These are phyloP conservation scores for Diaporthe capsici DNA, from an alignment of 2,329 filamentous ascomycete species.

Conservation along the genomic window DNA sequence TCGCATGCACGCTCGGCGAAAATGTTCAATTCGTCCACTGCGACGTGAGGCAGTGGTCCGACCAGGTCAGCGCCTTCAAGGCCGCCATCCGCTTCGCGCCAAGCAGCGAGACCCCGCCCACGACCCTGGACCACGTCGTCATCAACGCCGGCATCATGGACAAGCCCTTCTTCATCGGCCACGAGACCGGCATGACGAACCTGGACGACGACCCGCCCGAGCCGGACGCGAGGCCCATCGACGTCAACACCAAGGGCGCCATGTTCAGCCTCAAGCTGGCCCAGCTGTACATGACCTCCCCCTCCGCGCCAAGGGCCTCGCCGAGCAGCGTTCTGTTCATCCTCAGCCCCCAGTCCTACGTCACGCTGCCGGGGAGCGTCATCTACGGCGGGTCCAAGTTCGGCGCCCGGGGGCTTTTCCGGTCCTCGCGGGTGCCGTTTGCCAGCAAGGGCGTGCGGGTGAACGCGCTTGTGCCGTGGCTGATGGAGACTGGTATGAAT, in stretches of 20 bases:
- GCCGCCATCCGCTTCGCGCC: constrained; percentile 24
- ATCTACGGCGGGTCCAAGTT: constrained; percentile 29
- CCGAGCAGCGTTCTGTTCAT: constrained; percentile 18
- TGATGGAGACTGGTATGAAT: constrained; percentile 25
- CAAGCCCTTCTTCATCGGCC: constrained; percentile 15
- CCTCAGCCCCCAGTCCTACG: constrained; percentile 5
- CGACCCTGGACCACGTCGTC: constrained; percentile 15
- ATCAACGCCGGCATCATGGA: constrained; percentile 28
- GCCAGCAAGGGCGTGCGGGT: constrained; percentile 19
- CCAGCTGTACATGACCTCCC: constrained; percentile 16
- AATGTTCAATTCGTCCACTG: constrained; percentile 10
- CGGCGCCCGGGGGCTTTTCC: constrained; percentile 2
- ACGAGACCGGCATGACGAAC: neutral
- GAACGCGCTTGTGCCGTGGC: constrained; percentile 23
- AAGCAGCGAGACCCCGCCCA: neutral
- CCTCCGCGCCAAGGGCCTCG: neutral
- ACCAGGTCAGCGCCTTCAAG: constrained; percentile 26
- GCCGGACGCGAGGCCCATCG: constrained; percentile 22
- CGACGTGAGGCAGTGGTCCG: constrained; percentile 8
- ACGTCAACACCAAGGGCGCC: constrained; percentile 29
- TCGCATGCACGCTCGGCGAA: neutral
- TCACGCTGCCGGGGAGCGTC: constrained; percentile 13
- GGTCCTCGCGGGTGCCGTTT: constrained; percentile 1
- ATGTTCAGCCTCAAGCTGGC: constrained; percentile 33
- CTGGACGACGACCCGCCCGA: constrained; percentile 26